Conservation (phyloP, 75 land plant species). For the Azolla pinnata region DNA sequence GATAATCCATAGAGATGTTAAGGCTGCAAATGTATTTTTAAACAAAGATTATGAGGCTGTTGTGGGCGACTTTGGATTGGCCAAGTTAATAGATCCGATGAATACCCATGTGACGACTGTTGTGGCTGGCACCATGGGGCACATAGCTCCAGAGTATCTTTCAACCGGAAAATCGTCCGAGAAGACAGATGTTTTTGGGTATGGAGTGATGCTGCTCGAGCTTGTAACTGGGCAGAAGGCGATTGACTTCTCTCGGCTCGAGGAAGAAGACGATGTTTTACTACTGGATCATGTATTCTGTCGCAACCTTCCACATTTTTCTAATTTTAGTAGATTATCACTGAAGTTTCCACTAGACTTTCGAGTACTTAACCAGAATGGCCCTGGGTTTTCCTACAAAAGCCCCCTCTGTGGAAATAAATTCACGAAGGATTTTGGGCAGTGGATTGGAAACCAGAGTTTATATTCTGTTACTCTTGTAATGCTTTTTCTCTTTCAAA, state of each 20-base stretch:
- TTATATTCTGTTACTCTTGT: too few species aligned
- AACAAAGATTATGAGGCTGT: conserved; percentile 68
- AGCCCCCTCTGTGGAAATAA: too few species aligned
- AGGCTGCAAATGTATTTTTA: conserved; percentile 67
- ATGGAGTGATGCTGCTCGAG: conserved; percentile 71
- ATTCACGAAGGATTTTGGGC: too few species aligned
- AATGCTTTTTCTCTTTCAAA: too few species aligned
- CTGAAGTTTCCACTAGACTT: too few species aligned
- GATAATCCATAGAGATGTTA: conserved; percentile 74
- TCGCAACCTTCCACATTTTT: too few species aligned
- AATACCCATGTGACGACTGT: conserved; percentile 64
- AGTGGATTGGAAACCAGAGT: too few species aligned
- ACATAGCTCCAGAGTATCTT: conserved; percentile 83
- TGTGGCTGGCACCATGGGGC: conserved; percentile 80
- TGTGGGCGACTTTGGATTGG: conserved; percentile 69
- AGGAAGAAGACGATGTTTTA: conserved; percentile 65
- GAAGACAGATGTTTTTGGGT: conserved; percentile 85
- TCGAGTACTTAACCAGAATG: too few species aligned
- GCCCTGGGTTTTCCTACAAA: too few species aligned
- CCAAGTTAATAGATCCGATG: conserved; percentile 55
- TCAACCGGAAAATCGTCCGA: conserved; percentile 89
- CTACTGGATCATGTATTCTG: conserved; percentile 71
- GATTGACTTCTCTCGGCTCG: conserved; percentile 65
- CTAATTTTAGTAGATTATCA: too few species aligned
- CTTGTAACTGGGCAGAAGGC: conserved; percentile 69